Base-by-base conservation (phyloP, 345 rosid species). In the Ceriops zippeliana region DNA sequence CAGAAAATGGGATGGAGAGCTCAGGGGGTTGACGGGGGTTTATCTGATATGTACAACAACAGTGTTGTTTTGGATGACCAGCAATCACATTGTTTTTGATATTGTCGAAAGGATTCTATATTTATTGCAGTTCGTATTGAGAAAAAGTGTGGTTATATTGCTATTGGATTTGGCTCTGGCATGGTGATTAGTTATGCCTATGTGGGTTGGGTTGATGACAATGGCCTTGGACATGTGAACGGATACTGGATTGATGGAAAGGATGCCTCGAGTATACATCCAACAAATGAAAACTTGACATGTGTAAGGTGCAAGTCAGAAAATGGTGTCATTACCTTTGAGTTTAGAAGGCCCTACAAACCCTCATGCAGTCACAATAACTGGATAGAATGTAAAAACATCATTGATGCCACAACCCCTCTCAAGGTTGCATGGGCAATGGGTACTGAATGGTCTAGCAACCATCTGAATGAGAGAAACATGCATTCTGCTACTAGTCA, bases 1-100 rank as follows among this genome's bases (percentile, higher is more conserved):
- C 86, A 78, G 75, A 91, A 95, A 81, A 91, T 91, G 96, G 99
- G 96, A 19, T 95, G 99, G 99, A 88, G 80, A 75, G 83, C 91
- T 80, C 83, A 91, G 86, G 97, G 88, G 70, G 96, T 95, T 62
- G 99, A 95, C 60, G 97, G 97, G 6, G 97, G 92, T 64, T 82
- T 95, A 20, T 78, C 97, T 11, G 97, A 90, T 82, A 91, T 95
- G 97, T 95, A 95, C 73, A 88, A 88, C 78, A 90, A 73, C 78
- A 95, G 96, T 67, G 96, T 90, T 28, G 67, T 88, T 64, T 83
- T 95, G 70, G 96, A 90, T 76, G 96, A 95, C 78, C 99, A 95
- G 79, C 97, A 95, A 79, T 95, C 68, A 88, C 89, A 21, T 89
- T 95, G 79, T 95, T 89, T 77, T 91, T 96, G 97, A 87, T 86